Base-by-base conservation (phyloP, 2,329 filamentous ascomycete genomes). In the Fonsecaea pedrosoi region DNA sequence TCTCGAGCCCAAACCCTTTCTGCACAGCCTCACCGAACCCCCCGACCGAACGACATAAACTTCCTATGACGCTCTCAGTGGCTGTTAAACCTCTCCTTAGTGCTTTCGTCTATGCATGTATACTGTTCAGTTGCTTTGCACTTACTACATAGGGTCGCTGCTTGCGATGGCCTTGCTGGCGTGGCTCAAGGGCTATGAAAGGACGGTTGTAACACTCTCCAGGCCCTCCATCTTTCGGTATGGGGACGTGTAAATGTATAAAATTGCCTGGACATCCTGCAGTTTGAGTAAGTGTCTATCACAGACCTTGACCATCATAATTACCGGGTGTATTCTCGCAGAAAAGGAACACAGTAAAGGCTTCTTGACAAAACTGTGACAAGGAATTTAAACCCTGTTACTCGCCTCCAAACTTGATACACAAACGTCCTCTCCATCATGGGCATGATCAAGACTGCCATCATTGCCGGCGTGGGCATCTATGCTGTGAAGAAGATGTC, bases 391-490 rank as follows among this genome's bases (percentile, higher is more conserved):
- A 21, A 18, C 42, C 10, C 4, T 12, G 12, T 6, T 2, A 50
- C 45, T 21, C 9, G 21, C 8, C 18, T 7, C 15, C 15, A 45
- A n/a, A 18, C 15, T 9, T 18, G 40, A 45, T 10, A 1, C n/a
- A 25, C 21, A 4, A 13, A 40, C 40, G 9, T 18, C 15, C 45
- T 12, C 9, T 25, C 8, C 50, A 62, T 7, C 30, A 68, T 68
- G 66, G 66, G 66, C 30, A 32, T 68, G 21, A 68, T 68, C 45
- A 68, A 68, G 34, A 48, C 54, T 12, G 62, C 66, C 15, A 62
- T 68, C 40, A 50, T 68, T 13, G 58, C 62, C 18, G 66, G 66
- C 10, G 62, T 35, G 35, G 62, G 61, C 54, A 59, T 68, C 6
- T 68, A 68, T 38, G 66, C 56, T 32, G 45, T 58, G 18, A 65